Conservation (phyloP, 768 basidiomycete species). For the Hypsizygus marmoreus region DNA sequence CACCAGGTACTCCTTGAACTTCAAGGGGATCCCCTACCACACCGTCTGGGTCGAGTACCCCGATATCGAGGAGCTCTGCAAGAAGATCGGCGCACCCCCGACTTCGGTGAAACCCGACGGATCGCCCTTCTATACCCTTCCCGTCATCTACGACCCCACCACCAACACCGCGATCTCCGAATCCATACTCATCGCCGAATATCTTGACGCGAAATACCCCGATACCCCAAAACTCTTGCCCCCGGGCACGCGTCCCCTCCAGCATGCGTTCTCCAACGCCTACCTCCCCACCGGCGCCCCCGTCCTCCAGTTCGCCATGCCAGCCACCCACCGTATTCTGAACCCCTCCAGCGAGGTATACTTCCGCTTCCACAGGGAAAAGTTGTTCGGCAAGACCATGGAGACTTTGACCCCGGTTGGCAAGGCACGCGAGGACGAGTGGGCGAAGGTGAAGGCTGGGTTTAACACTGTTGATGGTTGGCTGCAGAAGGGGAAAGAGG, state of each 20-base stretch:
- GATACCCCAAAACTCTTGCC: slow-evolving; percentile 35
- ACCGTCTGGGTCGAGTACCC: slow-evolving; percentile 43
- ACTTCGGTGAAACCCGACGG: slow-evolving; percentile 29
- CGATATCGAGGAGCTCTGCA: slow-evolving; percentile 36
- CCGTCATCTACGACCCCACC: slow-evolving; percentile 39
- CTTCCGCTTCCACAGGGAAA: slow-evolving; percentile 34
- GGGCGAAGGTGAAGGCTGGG: slow-evolving; percentile 24
- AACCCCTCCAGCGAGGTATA: slow-evolving; percentile 33
- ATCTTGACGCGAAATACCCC: slow-evolving; percentile 43
- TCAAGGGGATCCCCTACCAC: slow-evolving; percentile 36
- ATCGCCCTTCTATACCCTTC: slow-evolving; percentile 35
- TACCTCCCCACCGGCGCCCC: not conserved
- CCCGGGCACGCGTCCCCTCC: slow-evolving; percentile 20
- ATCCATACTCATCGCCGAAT: slow-evolving; percentile 40
- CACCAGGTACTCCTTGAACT: slow-evolving; percentile 24
- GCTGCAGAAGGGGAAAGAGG: slow-evolving; percentile 19
- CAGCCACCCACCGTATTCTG: slow-evolving; percentile 23
- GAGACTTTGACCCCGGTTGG: slow-evolving; percentile 33
- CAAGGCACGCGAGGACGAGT: slow-evolving; percentile 28
- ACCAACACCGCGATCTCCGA: slow-evolving; percentile 34
- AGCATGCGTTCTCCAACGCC: slow-evolving; percentile 9
- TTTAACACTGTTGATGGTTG: slow-evolving; percentile 22
- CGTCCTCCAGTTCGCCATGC: slow-evolving; percentile 19
- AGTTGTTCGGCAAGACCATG: slow-evolving; percentile 26
- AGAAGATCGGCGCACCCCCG: slow-evolving; percentile 33